These are phyloP conservation scores for Silybum marianum DNA, from an alignment of 129 eudicot species.

Conservation along the genomic window DNA sequence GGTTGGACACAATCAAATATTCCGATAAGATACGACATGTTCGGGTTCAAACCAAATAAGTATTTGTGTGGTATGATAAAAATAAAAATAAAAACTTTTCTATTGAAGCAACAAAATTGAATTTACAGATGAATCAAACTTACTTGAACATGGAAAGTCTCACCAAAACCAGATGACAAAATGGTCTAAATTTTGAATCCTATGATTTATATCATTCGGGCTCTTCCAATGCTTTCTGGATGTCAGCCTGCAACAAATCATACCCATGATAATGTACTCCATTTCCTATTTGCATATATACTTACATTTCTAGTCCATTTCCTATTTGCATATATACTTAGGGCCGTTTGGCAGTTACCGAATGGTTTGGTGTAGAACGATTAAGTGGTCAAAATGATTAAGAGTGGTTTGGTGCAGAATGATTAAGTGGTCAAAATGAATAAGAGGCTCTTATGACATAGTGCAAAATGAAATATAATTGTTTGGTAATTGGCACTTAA, in stretches of 20 bases:
- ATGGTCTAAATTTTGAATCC: constrained; percentile 1
- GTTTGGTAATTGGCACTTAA: too few species aligned
- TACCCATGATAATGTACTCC: neutral
- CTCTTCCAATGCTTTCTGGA: constrained; percentile 41
- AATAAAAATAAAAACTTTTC: neutral
- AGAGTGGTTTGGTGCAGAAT: too few species aligned
- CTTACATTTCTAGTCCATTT: too few species aligned
- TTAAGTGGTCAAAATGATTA: too few species aligned
- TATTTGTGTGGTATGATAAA: neutral
- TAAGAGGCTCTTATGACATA: too few species aligned
- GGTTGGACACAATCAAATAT: too few species aligned
- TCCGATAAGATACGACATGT: too few species aligned
- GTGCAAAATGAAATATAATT: too few species aligned
- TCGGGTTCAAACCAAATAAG: neutral
- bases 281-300: neutral
- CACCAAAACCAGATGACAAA: neutral
- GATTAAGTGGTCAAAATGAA: too few species aligned
- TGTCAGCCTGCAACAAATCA: constrained; percentile 51
- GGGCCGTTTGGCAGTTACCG: too few species aligned
- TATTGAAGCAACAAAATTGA: neutral
- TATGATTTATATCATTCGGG: constrained; percentile 8
- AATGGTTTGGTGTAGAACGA: too few species aligned
- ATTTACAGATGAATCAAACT: constrained; percentile 5
- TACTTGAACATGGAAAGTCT: constrained; percentile 12
- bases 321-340: too few species aligned